These are phyloP conservation scores for Barnettozyma hawaiiensis DNA, from an alignment of 1,139 yeast species.

Conservation along the genomic window DNA sequence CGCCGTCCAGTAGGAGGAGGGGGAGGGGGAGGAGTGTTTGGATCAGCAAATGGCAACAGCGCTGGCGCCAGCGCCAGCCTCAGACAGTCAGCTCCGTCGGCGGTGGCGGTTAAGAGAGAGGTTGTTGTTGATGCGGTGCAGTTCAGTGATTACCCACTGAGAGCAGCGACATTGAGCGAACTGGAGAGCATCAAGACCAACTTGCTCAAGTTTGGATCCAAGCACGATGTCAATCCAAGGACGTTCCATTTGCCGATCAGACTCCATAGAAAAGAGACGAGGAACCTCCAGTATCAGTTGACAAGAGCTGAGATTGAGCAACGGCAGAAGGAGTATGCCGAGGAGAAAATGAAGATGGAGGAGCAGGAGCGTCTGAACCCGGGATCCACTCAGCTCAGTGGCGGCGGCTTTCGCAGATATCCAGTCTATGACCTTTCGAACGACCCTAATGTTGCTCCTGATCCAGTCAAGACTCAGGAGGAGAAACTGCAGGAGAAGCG, in stretches of 20 bases:
- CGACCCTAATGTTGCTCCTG: constrained; percentile 33
- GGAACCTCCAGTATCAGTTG: constrained; percentile 79
- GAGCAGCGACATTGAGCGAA: constrained; percentile 70
- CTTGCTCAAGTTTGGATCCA: constrained; percentile 73
- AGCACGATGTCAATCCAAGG: constrained; percentile 64
- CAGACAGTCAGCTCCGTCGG: no score
- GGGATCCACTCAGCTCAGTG: constrained; percentile 24
- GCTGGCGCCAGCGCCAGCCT: constrained; percentile 12
- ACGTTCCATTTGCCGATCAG: constrained; percentile 73
- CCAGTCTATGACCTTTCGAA: constrained; percentile 6
- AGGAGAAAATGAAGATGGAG: constrained; percentile 14
- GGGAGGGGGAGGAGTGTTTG: no score
- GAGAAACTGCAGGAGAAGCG: constrained; percentile 21
- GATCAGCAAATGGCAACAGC: constrained; percentile 15
- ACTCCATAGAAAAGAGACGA: constrained; percentile 87
- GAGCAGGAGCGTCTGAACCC: constrained; percentile 7
- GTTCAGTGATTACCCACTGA: constrained; percentile 40
- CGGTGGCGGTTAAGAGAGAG: constrained; percentile 11
- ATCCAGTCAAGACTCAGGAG: constrained; percentile 29
- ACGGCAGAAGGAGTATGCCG: constrained; percentile 36
- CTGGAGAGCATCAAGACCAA: constrained; percentile 73
- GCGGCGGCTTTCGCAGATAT: constrained; percentile 12
- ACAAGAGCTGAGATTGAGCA: constrained; percentile 58
- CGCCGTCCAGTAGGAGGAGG: neutral
- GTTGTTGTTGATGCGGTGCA: constrained; percentile 22